phyloP scores from a whole-genome alignment of 352 stramenopile species.

The Phytophthora europaea region DNA sequence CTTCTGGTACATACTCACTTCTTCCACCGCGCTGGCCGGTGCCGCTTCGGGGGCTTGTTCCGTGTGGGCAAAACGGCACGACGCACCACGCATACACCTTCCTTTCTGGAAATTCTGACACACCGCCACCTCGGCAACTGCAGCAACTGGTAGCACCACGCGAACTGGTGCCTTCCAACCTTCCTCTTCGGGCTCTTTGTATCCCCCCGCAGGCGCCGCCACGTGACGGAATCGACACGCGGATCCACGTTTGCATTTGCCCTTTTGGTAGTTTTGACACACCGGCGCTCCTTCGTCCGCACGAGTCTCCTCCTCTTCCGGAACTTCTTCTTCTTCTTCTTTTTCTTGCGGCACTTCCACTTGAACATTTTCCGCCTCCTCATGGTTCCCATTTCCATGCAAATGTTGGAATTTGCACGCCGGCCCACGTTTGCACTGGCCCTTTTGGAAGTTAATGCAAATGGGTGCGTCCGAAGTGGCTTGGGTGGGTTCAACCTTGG shows the following conservation, averaged over 20 bases:
- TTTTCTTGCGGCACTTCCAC: slow-evolving; percentile 3
- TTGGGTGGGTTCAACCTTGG: slow-evolving; percentile 27
- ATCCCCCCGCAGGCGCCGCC: slow-evolving; percentile 15
- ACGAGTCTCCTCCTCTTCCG: slow-evolving; percentile 45
- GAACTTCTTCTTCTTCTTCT: slow-evolving; percentile 8
- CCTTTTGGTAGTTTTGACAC: slow-evolving; percentile 77
- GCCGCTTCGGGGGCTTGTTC: slow-evolving; percentile 29
- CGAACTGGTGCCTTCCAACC: slow-evolving; percentile 41
- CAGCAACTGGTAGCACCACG: slow-evolving; percentile 46
- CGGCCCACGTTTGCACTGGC: slow-evolving; percentile 73
- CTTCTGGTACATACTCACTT: slow-evolving; percentile 73
- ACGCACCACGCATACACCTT: slow-evolving; percentile 54
- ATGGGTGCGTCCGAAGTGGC: slow-evolving; percentile 59
- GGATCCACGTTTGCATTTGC: slow-evolving; percentile 72
- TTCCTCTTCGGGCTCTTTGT: slow-evolving; percentile 29
- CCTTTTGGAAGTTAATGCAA: slow-evolving; percentile 82
- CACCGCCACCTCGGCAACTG: slow-evolving; percentile 57
- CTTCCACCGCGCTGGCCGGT: slow-evolving; percentile 47
- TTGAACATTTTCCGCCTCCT: slow-evolving; percentile 9
- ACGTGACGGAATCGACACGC: slow-evolving; percentile 75
- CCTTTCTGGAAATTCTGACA: slow-evolving; percentile 65
- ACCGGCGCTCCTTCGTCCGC: slow-evolving; percentile 58
- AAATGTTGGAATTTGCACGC: slow-evolving; percentile 73
- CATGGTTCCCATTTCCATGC: slow-evolving; percentile 20
- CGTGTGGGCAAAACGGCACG: slow-evolving; percentile 70